These are phyloP conservation scores for Moesziomyces globuligerus DNA, from an alignment of 1,284 basidiomycete genomes.

Conservation along the genomic window DNA sequence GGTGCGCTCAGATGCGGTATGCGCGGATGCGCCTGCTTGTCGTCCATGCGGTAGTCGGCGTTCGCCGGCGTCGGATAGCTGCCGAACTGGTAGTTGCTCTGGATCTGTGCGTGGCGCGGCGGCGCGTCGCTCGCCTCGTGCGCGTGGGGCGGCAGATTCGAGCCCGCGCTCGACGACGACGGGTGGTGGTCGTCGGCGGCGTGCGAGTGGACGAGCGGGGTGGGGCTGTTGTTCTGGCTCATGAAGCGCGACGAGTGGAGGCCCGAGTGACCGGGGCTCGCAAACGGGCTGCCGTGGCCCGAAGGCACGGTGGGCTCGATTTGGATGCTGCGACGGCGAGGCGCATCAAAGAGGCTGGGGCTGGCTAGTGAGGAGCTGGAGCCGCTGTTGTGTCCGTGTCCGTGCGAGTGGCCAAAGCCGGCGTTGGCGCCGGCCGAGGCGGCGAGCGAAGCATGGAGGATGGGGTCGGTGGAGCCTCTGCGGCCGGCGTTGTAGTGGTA, in stretches of 20 bases:
- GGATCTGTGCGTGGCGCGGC: conserved; percentile 32
- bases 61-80: conserved; percentile 36
- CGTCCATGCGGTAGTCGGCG: conserved; percentile 39
- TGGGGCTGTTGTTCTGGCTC: conserved; percentile 50
- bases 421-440: conserved; percentile 42
- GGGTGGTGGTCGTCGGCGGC: conserved; percentile 31
- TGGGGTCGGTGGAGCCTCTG: conserved; percentile 53
- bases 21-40: conserved; percentile 31
- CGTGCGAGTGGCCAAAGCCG: conserved; percentile 21
- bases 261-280: conserved; percentile 34
- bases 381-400: conserved; percentile 26
- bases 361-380: conserved; percentile 39
- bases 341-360: conserved; percentile 40
- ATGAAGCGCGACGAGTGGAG: conserved; percentile 43
- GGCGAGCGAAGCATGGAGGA: conserved; percentile 51
- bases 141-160: conserved; percentile 9
- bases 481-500: conserved; percentile 29
- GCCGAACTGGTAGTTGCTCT: conserved; percentile 50
- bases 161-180: conserved; percentile 11
- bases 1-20: conserved; percentile 44
- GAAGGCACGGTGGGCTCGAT: conserved; percentile 49
- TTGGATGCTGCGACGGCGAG: conserved; percentile 46
- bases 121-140: conserved; percentile 18
- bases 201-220: conserved; percentile 34
- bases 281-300: conserved; percentile 35